Percentiles rank a stretch among this genome's conserved stretches.
Evolutionary conservation across 2,329 filamentous ascomycete genomes (phyloP).

Genomic region (Arthrobotrys sphaeroides): DNA sequence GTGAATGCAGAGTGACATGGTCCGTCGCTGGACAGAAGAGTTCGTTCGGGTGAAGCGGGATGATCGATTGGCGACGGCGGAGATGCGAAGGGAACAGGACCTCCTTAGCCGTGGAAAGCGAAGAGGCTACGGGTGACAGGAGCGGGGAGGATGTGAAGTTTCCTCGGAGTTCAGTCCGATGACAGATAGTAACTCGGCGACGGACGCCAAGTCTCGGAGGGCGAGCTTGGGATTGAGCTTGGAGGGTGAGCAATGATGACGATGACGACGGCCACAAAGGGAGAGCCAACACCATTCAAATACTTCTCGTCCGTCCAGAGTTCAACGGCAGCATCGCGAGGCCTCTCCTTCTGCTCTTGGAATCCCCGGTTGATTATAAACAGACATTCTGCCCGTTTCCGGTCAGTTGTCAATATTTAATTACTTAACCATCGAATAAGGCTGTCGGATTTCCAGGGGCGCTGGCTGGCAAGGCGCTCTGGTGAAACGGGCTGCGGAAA

Average conservation of each 20-base stretch:
- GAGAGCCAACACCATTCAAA: slow-evolving; percentile 23
- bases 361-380: neutral
- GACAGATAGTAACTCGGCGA: slow-evolving; percentile 20
- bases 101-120: neutral
- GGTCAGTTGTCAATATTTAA: neutral
- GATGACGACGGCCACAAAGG: neutral
- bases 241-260: slow-evolving; percentile 16
- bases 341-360: neutral
- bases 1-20: slow-evolving; percentile 52
- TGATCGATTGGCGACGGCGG: neutral
- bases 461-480: slow-evolving; percentile 28
- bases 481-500: slow-evolving; percentile 18
- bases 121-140: neutral
- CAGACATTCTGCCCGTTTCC: neutral
- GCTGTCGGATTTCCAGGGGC: slow-evolving; percentile 23
- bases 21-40: slow-evolving; percentile 17
- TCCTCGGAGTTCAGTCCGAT: neutral
- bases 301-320: neutral
- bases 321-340: slow-evolving; percentile 11
- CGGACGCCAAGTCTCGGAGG: slow-evolving; percentile 26
- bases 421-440: neutral
- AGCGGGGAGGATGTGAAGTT: neutral
- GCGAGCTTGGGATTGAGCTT: neutral
- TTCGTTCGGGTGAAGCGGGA: neutral
- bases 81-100: neutral